Percentiles rank a stretch among this genome's conserved stretches.
phyloP scores from a whole-genome alignment of 805 yeast species.

The Allodekkera sacchari region DNA sequence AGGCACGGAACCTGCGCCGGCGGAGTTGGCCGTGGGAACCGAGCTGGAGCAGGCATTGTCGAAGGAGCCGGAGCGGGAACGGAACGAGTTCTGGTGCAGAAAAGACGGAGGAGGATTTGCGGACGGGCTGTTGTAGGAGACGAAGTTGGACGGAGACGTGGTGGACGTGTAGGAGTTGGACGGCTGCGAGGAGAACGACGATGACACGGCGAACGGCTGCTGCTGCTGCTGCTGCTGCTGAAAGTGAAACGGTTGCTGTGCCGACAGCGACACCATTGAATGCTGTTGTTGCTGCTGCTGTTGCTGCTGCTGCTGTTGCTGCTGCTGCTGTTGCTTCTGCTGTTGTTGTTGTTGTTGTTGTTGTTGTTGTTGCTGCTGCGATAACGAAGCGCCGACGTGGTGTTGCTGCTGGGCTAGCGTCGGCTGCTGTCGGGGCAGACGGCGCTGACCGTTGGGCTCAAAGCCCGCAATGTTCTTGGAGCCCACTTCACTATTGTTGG shows the following conservation, averaged over 20 bases:
- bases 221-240: constrained; percentile 9
- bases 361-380: constrained; percentile 4
- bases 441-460: too few species aligned
- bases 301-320: constrained; percentile 7
- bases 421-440: too few species aligned
- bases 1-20: too few species aligned
- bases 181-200: constrained; percentile 5
- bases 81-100: constrained; percentile 17
- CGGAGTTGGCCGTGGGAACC: constrained; percentile 1
- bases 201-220: constrained; percentile 4
- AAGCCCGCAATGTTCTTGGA: too few species aligned
- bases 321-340: too few species aligned
- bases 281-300: constrained; percentile 7
- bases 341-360: constrained; percentile 10
- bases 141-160: constrained; percentile 23
- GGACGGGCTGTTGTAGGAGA: constrained; percentile 24
- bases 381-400: too few species aligned
- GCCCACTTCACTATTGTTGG: too few species aligned
- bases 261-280: constrained; percentile 2
- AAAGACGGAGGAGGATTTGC: constrained; percentile 23
- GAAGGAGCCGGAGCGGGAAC: constrained; percentile 19
- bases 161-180: constrained; percentile 17
- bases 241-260: constrained; percentile 3
- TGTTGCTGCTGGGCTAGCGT: too few species aligned
- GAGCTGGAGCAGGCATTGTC: constrained; percentile 7